Evolutionary conservation across 805 yeast genomes (phyloP).

Genomic region (Crinitomyces ghanaensis): DNA sequence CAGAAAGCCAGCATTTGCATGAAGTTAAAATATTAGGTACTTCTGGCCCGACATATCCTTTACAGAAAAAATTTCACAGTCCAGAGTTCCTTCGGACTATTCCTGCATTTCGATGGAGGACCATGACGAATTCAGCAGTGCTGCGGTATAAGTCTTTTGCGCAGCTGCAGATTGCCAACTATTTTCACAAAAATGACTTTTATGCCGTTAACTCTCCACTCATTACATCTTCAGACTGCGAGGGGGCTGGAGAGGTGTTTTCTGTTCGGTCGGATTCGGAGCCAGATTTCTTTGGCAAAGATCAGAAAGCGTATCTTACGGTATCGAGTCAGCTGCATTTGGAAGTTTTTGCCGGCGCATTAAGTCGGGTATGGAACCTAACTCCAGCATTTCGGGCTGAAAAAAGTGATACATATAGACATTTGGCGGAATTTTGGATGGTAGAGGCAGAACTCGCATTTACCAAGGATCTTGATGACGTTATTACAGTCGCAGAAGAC

Average conservation of each 20-base stretch:
- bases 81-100: slow-evolving; percentile 53
- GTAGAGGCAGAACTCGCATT: slow-evolving; percentile 82
- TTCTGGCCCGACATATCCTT: slow-evolving; percentile 56
- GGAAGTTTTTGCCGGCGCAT: slow-evolving; percentile 65
- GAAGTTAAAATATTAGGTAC: slow-evolving; percentile 44
- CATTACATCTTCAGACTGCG: slow-evolving; percentile 84
- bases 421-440: slow-evolving; percentile 96
- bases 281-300: slow-evolving; percentile 30
- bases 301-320: slow-evolving; percentile 57
- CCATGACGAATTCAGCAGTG: slow-evolving; percentile 51
- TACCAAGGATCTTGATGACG: slow-evolving; percentile 38
- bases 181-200: slow-evolving; percentile 44
- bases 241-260: slow-evolving; percentile 94
- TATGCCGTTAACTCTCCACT: slow-evolving; percentile 77
- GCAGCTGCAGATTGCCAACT: slow-evolving; percentile 41
- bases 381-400: slow-evolving; percentile 95
- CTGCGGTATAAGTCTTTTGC: slow-evolving; percentile 63
- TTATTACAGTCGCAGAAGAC: slow-evolving; percentile 54
- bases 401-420: slow-evolving; percentile 80
- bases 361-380: slow-evolving; percentile 76
- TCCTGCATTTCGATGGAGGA: slow-evolving; percentile 72
- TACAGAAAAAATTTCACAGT: slow-evolving; percentile 70
- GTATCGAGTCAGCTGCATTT: slow-evolving; percentile 90
- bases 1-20: slow-evolving; percentile 18
- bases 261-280: slow-evolving; percentile 33